Conservation (phyloP, 2,329 filamentous ascomycete genomes). For the Mycogone perniciosa region DNA sequence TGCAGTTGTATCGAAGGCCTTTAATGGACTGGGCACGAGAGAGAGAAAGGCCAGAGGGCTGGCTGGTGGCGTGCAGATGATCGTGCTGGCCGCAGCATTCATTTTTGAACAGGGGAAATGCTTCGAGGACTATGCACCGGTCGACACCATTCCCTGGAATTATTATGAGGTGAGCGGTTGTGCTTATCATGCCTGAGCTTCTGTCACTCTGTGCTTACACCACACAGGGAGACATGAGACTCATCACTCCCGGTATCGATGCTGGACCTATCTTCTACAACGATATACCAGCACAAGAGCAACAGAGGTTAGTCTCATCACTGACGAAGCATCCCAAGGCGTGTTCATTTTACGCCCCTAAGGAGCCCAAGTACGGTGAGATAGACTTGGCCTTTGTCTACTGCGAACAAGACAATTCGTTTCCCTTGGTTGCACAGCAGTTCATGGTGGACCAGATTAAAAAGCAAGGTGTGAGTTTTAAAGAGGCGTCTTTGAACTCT, state of each 20-base stretch:
- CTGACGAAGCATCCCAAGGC: conserved; percentile 5
- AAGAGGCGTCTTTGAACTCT: neutral
- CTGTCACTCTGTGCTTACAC: neutral
- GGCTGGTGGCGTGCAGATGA: neutral
- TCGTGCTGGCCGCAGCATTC: neutral
- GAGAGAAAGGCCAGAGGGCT: neutral
- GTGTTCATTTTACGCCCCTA: conserved; percentile 1
- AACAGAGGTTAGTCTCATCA: conserved; percentile 1
- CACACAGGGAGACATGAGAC: neutral
- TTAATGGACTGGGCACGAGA: neutral
- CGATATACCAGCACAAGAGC: neutral
- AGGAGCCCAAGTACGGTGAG: neutral
- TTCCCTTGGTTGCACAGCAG: conserved; percentile 2
- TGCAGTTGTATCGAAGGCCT: neutral
- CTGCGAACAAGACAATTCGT: conserved; percentile 3
- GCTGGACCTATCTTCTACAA: neutral
- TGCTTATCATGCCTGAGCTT: neutral
- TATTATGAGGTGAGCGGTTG: neutral
- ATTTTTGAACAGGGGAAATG: neutral
- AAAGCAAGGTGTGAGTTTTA: neutral
- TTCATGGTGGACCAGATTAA: conserved; percentile 2
- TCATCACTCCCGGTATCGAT: neutral
- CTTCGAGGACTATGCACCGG: neutral
- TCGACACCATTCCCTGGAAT: neutral
- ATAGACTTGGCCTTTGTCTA: conserved; percentile 1